Evolutionary conservation across 1,284 basidiomycete species (phyloP), one percentile per base, ranked within the genome.

Genomic region (Malassezia caprae): DNA sequence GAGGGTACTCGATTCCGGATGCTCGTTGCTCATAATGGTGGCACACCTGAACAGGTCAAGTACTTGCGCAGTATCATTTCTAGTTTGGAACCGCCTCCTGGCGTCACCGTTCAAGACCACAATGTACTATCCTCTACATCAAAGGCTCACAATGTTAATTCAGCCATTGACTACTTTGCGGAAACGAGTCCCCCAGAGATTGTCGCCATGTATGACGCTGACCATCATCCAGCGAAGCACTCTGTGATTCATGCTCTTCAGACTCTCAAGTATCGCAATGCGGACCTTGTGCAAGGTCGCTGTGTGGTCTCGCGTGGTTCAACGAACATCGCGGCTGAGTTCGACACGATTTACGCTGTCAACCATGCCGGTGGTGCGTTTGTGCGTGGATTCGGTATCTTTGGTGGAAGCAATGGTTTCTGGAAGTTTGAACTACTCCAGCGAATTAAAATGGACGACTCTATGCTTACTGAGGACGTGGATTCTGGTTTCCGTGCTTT

Each of bases 401-500:
- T 70, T 48, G 68, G 68, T 43, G 68, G 68, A 1, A 61, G 60
- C 24, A 69, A 71, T 30, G 69, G 69, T 8, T 62, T 68, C 44
- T 71, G 69, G 69, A 71, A 69, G 32, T 61, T 66, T 1, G 62
- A 59, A 27, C 51, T 71, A 24, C 61, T 71, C 26, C 56, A 56
- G 21, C 56, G 66, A 15, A 48, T 71, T 6, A 62, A 62, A 3
- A 64, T 70, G 62, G 59, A 69, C 37, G 63, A 62, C 45, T 58
- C 65, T 32, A 69, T 70, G 67, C 51, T 69, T 15, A 69, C 68
- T 27, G 68, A 70, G 44, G 68, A 70, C 51, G 69, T 71, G 28
- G 67, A 71, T 51, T 62, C 62, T 31, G 62, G 66, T 3, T 51
- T 71, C 45, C 62, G 69, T 1, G 69, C 68, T 24, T 64, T 71